These are phyloP conservation scores for Xylaria curta DNA, from an alignment of 495 filamentous ascomycete species.

Conservation along the genomic window DNA sequence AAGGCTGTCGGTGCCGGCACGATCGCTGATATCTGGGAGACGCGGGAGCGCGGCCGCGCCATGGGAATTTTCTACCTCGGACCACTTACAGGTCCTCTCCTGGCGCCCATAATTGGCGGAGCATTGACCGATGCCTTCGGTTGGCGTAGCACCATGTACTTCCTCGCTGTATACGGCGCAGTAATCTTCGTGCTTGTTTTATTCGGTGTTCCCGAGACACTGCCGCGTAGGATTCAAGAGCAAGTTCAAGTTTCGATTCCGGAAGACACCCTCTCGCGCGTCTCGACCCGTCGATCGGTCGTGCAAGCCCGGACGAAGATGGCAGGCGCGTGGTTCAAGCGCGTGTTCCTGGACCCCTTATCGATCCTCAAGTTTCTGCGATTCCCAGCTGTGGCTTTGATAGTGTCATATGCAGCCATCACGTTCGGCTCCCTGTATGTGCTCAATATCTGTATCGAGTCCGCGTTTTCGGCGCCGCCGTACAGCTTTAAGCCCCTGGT, in stretches of 20 bases:
- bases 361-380: conserved; percentile 78
- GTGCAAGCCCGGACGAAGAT: conserved; percentile 61
- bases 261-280: conserved; percentile 52
- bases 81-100: conserved; percentile 81
- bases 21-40: conserved; percentile 91
- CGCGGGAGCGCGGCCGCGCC: conserved; percentile 78
- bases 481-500: conserved; percentile 79
- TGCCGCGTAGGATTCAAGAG: conserved; percentile 40
- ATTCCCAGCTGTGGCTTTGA: conserved; percentile 79
- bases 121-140: conserved; percentile 71
- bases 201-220: conserved; percentile 75
- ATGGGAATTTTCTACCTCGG: conserved; percentile 95
- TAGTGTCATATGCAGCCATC: conserved; percentile 81
- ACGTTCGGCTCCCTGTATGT: conserved; percentile 85
- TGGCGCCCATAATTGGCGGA: conserved; percentile 89
- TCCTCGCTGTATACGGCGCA: conserved; percentile 78
- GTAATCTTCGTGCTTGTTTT: conserved; percentile 66
- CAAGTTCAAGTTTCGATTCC: background rate
- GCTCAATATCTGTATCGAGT: conserved; percentile 84
- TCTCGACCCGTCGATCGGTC: conserved; percentile 66
- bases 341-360: conserved; percentile 79
- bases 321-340: conserved; percentile 62
- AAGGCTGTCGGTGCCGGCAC: conserved; percentile 86
- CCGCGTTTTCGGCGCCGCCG: conserved; percentile 72
- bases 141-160: conserved; percentile 91